Base-by-base conservation (phyloP, 2,329 filamentous ascomycete species). In the Achaetomium macrosporum region DNA sequence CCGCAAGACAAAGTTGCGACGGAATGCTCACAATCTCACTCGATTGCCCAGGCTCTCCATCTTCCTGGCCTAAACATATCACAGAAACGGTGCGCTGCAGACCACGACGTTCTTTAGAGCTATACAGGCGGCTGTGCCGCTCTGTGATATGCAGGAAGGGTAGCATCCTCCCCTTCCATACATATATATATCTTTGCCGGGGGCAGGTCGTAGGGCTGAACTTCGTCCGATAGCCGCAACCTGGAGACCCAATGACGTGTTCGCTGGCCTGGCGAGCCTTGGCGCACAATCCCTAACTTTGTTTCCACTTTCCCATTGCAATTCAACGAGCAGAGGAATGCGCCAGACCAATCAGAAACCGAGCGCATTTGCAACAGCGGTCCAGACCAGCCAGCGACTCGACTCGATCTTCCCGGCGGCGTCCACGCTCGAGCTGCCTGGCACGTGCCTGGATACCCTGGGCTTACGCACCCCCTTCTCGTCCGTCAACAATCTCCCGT, bases 311-410 rank as follows among this genome's bases (percentile, higher is more conserved):
- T 45, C 44, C 51, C 17, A 30, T 44, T 42, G 31, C 47, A 33
- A 49, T 56, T 53, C 31, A 42, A 33, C n/a, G 30, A 48, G 35
- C 25, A 46, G 33, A 47, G 20, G 19, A 15, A 43, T 54, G 51
- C 49, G 57, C 42, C 54, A 55, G 41, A 41, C 51, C 51, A 53
- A 53, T 53, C 51, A 53, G 35, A 41, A 19, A 5, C 41, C 35
- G 51, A 61, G 54, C 61, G 59, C 61, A 61, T 58, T 41, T 43
- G 35, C 29, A 7, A 42, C 35, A 37, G 35, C 15, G 13, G 33
- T 15, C 33, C 15, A 13, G 20, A 25, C n/a, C 16, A 20, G 11
- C 16, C 43, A 29, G 17, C 19, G 33, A 25, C 31, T 42, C 31
- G 30, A 25, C 51, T 42, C 36, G 43, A 51, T 45, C 20, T 50